phyloP scores from a whole-genome alignment of 352 stramenopile genomes.

The Phytopythium litorale region DNA sequence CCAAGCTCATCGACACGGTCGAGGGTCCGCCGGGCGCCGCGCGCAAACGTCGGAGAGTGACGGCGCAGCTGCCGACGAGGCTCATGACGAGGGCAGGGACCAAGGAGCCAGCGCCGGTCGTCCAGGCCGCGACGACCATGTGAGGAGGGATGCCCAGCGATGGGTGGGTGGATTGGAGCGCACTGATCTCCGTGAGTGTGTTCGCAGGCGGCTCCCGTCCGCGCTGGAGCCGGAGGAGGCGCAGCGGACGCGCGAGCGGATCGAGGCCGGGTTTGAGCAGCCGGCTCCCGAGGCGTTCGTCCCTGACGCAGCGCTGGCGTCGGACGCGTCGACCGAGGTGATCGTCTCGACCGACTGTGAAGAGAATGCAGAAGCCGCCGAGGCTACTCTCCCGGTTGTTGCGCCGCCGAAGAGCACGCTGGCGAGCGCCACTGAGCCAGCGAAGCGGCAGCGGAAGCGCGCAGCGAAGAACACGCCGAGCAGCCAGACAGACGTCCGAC shows the following conservation, averaged over 20 bases:
- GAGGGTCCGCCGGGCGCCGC: constrained; percentile 2
- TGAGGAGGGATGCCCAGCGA: background rate
- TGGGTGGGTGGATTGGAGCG: background rate
- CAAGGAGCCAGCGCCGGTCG: background rate
- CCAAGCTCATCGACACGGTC: constrained; percentile 47
- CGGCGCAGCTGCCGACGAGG: constrained; percentile 2
- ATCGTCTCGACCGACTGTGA: constrained; percentile 1
- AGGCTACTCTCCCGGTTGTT: background rate
- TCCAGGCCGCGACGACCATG: background rate
- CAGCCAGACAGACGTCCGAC: background rate
- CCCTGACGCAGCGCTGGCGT: background rate
- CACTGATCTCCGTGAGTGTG: background rate
- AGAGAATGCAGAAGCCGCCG: background rate
- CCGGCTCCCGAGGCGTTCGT: background rate
- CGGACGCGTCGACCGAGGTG: background rate
- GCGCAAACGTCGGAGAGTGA: background rate
- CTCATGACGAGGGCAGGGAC: background rate
- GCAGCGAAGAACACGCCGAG: background rate
- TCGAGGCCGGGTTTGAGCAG: constrained; percentile 34
- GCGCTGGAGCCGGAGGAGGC: constrained; percentile 33
- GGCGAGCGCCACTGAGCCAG: background rate
- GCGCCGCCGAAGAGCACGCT: background rate
- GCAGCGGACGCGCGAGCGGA: constrained; percentile 24
- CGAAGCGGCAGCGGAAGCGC: background rate
- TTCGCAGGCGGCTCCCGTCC: constrained; percentile 20